Evolutionary conservation across 768 basidiomycete genomes (phyloP).

Genomic region (Amanita thiersii): DNA sequence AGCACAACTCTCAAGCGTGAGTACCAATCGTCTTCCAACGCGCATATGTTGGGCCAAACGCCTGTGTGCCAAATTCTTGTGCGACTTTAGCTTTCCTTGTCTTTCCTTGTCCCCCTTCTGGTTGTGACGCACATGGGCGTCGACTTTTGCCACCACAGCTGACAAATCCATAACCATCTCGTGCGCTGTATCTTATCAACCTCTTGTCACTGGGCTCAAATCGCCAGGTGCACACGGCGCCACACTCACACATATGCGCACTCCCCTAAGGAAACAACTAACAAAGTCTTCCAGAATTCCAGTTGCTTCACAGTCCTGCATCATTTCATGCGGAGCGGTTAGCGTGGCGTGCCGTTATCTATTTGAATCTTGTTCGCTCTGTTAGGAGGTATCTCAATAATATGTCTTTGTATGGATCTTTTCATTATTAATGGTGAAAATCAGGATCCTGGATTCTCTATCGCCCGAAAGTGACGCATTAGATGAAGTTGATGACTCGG

Average conservation of each 20-base stretch:
- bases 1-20: constrained; percentile 84
- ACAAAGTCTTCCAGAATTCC: constrained; percentile 59
- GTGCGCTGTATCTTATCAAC: too few species aligned
- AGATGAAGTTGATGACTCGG: constrained; percentile 52
- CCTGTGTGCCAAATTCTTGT: constrained; percentile 2
- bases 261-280: too few species aligned
- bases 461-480: constrained; percentile 52
- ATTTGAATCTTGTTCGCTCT: constrained; percentile 81
- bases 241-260: too few species aligned
- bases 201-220: too few species aligned
- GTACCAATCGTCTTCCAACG: constrained; percentile 22
- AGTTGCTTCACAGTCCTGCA: constrained; percentile 69
- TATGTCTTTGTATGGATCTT: constrained; percentile 8
- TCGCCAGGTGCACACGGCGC: too few species aligned
- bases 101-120: constrained; percentile 5
- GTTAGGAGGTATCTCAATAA: constrained; percentile 53
- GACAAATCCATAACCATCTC: too few species aligned
- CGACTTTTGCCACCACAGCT: background rate
- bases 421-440: constrained; percentile 10
- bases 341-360: constrained; percentile 84
- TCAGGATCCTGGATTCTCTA: constrained; percentile 68
- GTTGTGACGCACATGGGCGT: background rate
- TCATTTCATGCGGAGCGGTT: constrained; percentile 75
- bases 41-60: background rate
- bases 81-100: constrained; percentile 8